Evolutionary conservation across 2,329 filamentous ascomycete genomes (phyloP).

Genomic region (Sporothrix humicola): DNA sequence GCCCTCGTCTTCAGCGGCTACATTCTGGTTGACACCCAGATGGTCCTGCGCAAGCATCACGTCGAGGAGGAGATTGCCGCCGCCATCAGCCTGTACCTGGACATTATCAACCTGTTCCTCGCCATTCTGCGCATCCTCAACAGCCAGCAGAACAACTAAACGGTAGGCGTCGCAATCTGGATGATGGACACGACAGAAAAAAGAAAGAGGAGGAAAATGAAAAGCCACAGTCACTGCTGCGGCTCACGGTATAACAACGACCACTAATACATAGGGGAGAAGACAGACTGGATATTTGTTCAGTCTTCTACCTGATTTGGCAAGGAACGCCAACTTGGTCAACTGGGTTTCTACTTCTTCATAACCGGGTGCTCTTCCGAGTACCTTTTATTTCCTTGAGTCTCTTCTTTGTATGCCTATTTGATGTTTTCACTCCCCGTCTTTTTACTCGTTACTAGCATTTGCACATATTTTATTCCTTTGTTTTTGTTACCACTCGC

Average conservation of each 20-base stretch:
- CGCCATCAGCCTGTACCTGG: conserved; percentile 91
- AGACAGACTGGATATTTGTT: background rate
- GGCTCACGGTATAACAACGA: no score
- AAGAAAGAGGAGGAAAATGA: background rate
- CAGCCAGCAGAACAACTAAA: conserved; percentile 90
- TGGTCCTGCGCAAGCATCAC: conserved; percentile 94
- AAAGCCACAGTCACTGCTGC: no score
- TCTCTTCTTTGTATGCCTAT: background rate
- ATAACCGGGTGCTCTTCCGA: background rate
- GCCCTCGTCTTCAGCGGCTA: conserved; percentile 93
- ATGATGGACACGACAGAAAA: background rate
- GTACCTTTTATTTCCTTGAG: background rate
- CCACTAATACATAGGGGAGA: background rate
- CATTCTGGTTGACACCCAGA: conserved; percentile 94
- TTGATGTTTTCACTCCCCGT: background rate
- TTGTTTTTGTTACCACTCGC: background rate
- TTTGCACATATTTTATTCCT: background rate
- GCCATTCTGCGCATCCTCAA: conserved; percentile 95
- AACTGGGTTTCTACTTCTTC: background rate
- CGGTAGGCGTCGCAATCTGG: background rate
- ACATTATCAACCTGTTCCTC: conserved; percentile 96
- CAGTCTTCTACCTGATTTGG: background rate
- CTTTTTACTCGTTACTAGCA: background rate
- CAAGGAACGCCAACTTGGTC: background rate
- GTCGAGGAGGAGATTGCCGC: conserved; percentile 98